Conservation (phyloP, 805 yeast species). For the Saccharomycopsis sp. region DNA sequence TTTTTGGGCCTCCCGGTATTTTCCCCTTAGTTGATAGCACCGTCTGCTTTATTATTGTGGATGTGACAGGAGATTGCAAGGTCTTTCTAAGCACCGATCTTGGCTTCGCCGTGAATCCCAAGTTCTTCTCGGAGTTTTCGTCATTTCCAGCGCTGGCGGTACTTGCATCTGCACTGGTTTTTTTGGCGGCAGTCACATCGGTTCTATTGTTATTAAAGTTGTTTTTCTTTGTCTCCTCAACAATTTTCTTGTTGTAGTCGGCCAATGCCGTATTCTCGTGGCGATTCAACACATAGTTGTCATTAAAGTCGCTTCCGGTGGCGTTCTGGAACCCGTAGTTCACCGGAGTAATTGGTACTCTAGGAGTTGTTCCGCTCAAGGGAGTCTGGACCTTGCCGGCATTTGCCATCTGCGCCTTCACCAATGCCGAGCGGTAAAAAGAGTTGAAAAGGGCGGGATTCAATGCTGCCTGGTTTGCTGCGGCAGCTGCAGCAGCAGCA, state of each 20-base stretch:
- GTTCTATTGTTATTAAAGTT: not conserved
- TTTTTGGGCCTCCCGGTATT: conserved; percentile 17
- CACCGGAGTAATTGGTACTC: conserved; percentile 18
- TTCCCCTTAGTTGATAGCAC: conserved; percentile 11
- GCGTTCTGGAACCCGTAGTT: conserved; percentile 14
- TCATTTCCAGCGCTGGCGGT: conserved; percentile 1
- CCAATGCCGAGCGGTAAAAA: conserved; percentile 13
- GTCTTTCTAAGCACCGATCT: conserved; percentile 12
- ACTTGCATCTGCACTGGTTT: not conserved
- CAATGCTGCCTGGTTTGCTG: conserved; percentile 9
- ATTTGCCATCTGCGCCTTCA: not conserved
- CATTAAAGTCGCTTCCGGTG: not conserved
- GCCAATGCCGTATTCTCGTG: conserved; percentile 8
- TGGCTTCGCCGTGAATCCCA: not conserved
- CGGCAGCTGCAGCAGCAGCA: conserved; percentile 7
- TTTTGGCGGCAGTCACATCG: not conserved
- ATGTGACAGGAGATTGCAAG: conserved; percentile 14
- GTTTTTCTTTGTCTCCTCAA: not conserved
- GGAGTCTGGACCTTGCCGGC: not conserved
- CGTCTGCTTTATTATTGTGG: conserved; percentile 19
- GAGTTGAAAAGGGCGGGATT: conserved; percentile 14
- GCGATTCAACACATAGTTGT: conserved; percentile 18
- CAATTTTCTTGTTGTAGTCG: conserved; percentile 5
- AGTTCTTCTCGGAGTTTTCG: not conserved
- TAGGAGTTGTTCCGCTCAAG: not conserved